Evolutionary conservation across 306 rosid genomes (phyloP), one percentile per base, ranked within the genome.

Genomic region (Senna tora): DNA sequence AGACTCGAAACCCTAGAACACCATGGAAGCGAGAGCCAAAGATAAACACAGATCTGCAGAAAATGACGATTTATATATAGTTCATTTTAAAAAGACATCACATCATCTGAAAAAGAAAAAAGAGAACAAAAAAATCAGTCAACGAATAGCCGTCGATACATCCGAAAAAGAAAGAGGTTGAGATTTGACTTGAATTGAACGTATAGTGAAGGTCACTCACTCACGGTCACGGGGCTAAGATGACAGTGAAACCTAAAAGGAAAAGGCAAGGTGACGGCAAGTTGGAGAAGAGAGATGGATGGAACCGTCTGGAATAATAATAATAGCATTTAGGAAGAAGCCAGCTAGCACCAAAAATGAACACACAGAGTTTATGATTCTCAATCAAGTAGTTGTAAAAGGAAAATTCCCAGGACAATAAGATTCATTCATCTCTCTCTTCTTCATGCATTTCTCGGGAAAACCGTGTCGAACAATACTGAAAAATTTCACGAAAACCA

Each of bases 131-230:
- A 17, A n/a, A 82, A 86, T 61, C 72, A 59, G 78, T 81, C 77
- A 46, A 13, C 67, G 42, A 14, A 22, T 53, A 79, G 83, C 89
- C 90, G 92, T 85, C 89, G 88, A 76, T n/a, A n/a, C n/a, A n/a
- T 83, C 21, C 68, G 28, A 55, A 47, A 34, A 38, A 61, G 59
- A 21, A 51, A 45, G 60, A 5, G 52, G 75, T 30, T 65, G 7
- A 46, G 80, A 65, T 77, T 74, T 62, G 87, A 80, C 84, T 64
- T 47, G 15, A 5, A 79, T 2, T 69, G 63, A 36, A 9, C 51
- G 20, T 19, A 34, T 4, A 54, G 33, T 30, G 51, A 12, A 25
- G 25, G 42, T 59, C 51, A 36, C 39, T 59, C 50, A 16, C 71
- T 65, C 67, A 65, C 54, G 21, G 32, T 20, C 53, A 53, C 73